Evolutionary conservation across 306 rosid genomes (phyloP).

Genomic region (Crataegus laevigata): DNA sequence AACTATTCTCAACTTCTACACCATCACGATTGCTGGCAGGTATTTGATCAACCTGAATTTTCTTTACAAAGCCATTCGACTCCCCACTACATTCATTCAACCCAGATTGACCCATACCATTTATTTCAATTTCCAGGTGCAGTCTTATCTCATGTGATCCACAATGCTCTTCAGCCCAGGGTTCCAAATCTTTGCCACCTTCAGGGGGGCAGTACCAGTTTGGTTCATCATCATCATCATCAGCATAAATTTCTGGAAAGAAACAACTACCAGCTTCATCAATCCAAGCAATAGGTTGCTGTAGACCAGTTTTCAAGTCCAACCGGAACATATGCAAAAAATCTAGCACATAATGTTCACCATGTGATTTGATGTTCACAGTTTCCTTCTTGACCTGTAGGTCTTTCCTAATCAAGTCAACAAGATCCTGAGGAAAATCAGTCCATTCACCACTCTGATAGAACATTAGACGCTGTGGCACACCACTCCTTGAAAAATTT

Average conservation of each 20-base stretch:
- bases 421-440: conserved; percentile 52
- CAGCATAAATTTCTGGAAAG: conserved; percentile 66
- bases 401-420: conserved; percentile 55
- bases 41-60: conserved; percentile 32
- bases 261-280: conserved; percentile 74
- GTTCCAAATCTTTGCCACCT: conserved; percentile 15
- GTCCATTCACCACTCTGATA: conserved; percentile 63
- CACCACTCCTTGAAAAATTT: conserved; percentile 59
- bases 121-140: conserved; percentile 75
- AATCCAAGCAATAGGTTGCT: conserved; percentile 80
- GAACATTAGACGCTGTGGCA: conserved; percentile 70
- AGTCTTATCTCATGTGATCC: conserved; percentile 53
- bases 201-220: conserved; percentile 14
- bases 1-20: conserved; percentile 56
- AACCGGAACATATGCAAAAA: conserved; percentile 73
- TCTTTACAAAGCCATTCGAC: conserved; percentile 48
- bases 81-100: conserved; percentile 69
- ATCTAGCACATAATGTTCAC: conserved; percentile 48
- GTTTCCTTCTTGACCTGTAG: conserved; percentile 55
- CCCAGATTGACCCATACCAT: conserved; percentile 38
- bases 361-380: conserved; percentile 56
- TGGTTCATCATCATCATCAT: conserved; percentile 29
- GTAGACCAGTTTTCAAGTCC: conserved; percentile 62
- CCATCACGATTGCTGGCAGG: conserved; percentile 27
- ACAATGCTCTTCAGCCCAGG: conserved; percentile 24